Evolutionary conservation across 2,329 filamentous ascomycete genomes (phyloP).

Genomic region (Chaetoscypha palmicola): DNA sequence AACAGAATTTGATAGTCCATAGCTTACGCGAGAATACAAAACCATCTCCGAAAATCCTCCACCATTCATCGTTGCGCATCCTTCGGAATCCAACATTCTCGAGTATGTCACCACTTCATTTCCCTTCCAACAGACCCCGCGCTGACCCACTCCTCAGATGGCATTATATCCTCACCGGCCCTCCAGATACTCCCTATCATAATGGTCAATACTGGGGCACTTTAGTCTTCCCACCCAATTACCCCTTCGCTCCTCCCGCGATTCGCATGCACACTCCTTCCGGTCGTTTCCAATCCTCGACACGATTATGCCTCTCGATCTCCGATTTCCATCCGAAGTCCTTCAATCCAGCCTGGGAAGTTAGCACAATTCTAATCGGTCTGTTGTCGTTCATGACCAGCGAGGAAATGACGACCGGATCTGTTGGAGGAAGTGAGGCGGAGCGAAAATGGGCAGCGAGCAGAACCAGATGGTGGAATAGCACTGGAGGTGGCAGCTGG

Average conservation of each 20-base stretch:
- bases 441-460: conserved; percentile 74
- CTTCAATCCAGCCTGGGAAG: conserved; percentile 98
- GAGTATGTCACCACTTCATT: conserved; percentile 49
- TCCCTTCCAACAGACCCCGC: conserved; percentile 1
- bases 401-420: conserved; percentile 97
- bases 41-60: conserved; percentile 68
- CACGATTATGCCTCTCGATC: conserved; percentile 88
- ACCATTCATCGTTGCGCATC: conserved; percentile 82
- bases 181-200: conserved; percentile 88
- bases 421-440: conserved; percentile 65
- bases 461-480: conserved; percentile 91
- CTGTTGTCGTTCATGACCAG: conserved; percentile 96
- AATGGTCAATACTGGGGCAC: conserved; percentile 98
- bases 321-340: conserved; percentile 96
- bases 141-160: conserved; percentile 48
- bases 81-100: conserved; percentile 84
- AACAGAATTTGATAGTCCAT: conserved; percentile 30
- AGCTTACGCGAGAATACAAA: conserved; percentile 59
- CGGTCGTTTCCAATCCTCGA: conserved; percentile 89
- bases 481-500: conserved; percentile 61
- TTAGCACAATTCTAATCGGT: conserved; percentile 91
- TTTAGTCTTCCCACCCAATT: conserved; percentile 89
- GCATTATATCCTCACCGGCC: conserved; percentile 94
- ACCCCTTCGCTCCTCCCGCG: conserved; percentile 92
- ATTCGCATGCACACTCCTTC: conserved; percentile 99